phyloP scores from a whole-genome alignment of 495 filamentous ascomycete genomes.

The Trichocladium antarcticum region DNA sequence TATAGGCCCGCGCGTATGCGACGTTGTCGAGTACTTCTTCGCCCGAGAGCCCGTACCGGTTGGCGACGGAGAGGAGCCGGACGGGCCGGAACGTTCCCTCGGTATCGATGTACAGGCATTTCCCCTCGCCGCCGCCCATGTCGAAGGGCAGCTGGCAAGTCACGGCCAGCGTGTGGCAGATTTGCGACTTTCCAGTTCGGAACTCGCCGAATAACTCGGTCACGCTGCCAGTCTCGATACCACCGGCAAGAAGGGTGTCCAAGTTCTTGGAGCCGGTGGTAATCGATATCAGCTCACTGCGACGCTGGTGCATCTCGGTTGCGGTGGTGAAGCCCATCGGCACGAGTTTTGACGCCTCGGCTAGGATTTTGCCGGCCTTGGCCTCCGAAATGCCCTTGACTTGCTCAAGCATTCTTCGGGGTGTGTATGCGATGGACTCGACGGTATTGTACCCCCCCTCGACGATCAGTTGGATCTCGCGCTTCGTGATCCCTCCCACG shows the following conservation, averaged over 20 bases:
- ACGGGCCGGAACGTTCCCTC: slow-evolving; percentile 96
- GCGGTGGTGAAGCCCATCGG: slow-evolving; percentile 98
- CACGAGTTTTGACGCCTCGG: slow-evolving; percentile 92
- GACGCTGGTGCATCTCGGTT: slow-evolving; percentile 97
- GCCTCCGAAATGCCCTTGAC: slow-evolving; percentile 97
- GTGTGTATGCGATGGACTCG: slow-evolving; percentile 91
- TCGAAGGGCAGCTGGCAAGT: slow-evolving; percentile 96
- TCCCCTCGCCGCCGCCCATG: slow-evolving; percentile 97
- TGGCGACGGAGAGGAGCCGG: slow-evolving; percentile 78
- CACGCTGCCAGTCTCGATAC: slow-evolving; percentile 91
- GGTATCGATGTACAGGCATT: slow-evolving; percentile 98
- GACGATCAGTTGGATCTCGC: slow-evolving; percentile 84
- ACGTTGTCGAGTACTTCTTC: slow-evolving; percentile 98
- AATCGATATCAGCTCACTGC: slow-evolving; percentile 93
- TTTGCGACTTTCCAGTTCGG: slow-evolving; percentile 93
- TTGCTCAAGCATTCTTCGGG: slow-evolving; percentile 72
- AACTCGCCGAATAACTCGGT: slow-evolving; percentile 99
- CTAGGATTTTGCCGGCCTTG: slow-evolving; percentile 87
- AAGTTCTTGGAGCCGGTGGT: slow-evolving; percentile 96
- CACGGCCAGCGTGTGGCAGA: slow-evolving; percentile 96
- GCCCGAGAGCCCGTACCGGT: slow-evolving; percentile 84
- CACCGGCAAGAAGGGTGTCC: slow-evolving; percentile 88
- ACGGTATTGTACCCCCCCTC: slow-evolving; percentile 93
- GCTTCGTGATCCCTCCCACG: slow-evolving; percentile 72
- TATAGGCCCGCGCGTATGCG: slow-evolving; percentile 94